A percentile compares a stretch with the other conserved stretches of the same genome.
Conservation (phyloP, 2,329 filamentous ascomycete genomes). For the Neopestalotiopsis sp. region DNA sequence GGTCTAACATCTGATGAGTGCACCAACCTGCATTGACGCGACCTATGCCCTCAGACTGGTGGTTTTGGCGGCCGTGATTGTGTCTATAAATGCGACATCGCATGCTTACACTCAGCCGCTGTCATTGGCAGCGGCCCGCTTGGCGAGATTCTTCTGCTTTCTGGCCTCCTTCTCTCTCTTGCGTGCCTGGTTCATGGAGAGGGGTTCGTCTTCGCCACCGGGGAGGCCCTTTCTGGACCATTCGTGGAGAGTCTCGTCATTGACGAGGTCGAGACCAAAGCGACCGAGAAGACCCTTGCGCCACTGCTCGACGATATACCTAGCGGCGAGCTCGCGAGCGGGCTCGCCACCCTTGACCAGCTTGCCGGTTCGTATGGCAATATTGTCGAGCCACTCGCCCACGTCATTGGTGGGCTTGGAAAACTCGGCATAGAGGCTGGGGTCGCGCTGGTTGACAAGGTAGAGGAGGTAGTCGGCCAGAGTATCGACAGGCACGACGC, state of each 20-base stretch:
- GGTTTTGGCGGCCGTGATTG: too few species aligned
- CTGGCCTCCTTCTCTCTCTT: slow-evolving; percentile 68
- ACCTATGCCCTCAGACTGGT: too few species aligned
- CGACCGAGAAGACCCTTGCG: slow-evolving; percentile 75
- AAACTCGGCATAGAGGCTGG: slow-evolving; percentile 65
- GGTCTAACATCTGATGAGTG: too few species aligned
- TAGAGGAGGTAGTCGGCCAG: slow-evolving; percentile 91
- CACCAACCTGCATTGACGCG: too few species aligned
- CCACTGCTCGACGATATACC: slow-evolving; percentile 85
- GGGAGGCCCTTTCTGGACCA: slow-evolving; percentile 39
- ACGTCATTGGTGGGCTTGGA: slow-evolving; percentile 82
- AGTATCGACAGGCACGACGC: slow-evolving; percentile 76
- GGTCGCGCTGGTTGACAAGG: slow-evolving; percentile 74
- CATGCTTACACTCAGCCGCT: background rate
- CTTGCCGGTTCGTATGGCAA: slow-evolving; percentile 78
- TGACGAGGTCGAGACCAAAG: slow-evolving; percentile 81
- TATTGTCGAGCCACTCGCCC: slow-evolving; percentile 69
- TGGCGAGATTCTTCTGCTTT: slow-evolving; percentile 41
- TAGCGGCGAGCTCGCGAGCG: slow-evolving; percentile 73
- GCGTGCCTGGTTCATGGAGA: slow-evolving; percentile 71
- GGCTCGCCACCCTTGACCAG: slow-evolving; percentile 74
- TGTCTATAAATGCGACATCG: background rate
- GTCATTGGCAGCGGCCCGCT: slow-evolving; percentile 33
- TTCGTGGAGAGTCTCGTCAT: slow-evolving; percentile 56
- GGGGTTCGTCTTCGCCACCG: slow-evolving; percentile 47